Conservation (phyloP, 306 rosid species). For the Corylus heterophylla region DNA sequence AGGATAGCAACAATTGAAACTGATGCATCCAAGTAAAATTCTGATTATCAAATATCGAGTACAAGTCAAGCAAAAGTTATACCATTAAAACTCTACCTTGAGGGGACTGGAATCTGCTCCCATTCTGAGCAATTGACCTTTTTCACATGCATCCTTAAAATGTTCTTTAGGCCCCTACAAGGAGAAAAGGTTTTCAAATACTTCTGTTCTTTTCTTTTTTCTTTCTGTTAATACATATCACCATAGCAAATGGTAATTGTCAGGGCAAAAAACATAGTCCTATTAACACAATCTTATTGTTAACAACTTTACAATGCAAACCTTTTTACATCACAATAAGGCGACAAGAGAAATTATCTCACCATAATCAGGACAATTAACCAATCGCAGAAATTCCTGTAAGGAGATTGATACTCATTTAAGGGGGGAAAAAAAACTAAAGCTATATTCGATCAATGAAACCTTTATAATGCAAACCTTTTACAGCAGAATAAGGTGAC, state of each 20-base stretch:
- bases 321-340: background rate
- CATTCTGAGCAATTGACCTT: slow-evolving; percentile 79
- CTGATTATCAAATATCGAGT: background rate
- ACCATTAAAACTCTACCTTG: slow-evolving; percentile 49
- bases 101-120: slow-evolving; percentile 80
- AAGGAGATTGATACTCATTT: no score
- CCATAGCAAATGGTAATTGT: slow-evolving; percentile 10
- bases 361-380: no score
- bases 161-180: slow-evolving; percentile 85
- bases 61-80: background rate
- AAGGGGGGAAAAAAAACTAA: no score
- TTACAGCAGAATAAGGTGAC: no score
- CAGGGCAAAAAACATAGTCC: slow-evolving; percentile 4
- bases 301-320: background rate
- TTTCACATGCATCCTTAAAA: slow-evolving; percentile 83
- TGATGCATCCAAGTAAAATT: background rate
- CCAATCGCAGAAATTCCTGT: background rate
- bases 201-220: background rate
- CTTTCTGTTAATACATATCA: background rate
- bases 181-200: slow-evolving; percentile 30
- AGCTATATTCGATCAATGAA: no score
- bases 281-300: background rate
- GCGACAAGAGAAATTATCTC: background rate
- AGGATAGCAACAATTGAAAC: background rate
- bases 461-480: background rate